A percentile compares a stretch with the other conserved stretches of the same genome.
These are phyloP conservation scores for Pichia nanzhaoensis DNA, from an alignment of 805 yeast genomes.

Conservation along the genomic window DNA sequence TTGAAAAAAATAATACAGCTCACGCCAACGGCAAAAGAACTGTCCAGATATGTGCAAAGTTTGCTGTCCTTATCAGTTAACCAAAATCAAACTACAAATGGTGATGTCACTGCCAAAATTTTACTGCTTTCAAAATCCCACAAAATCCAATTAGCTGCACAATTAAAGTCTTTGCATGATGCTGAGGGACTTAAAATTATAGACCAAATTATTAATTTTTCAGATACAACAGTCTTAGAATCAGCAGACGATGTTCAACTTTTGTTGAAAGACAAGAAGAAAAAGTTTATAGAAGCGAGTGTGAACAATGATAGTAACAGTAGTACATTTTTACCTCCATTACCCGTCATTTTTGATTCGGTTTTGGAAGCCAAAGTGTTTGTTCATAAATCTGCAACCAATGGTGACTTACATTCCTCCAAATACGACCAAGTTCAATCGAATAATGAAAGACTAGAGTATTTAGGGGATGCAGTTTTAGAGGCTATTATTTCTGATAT, in stretches of 20 bases:
- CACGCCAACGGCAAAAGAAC: slow-evolving; percentile 48
- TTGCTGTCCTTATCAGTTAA: not conserved
- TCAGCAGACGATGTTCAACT: slow-evolving; percentile 16
- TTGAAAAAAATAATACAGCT: slow-evolving; percentile 43
- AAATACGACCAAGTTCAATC: slow-evolving; percentile 50
- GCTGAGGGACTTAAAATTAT: slow-evolving; percentile 45
- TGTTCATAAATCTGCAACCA: slow-evolving; percentile 68
- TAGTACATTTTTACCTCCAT: slow-evolving; percentile 37
- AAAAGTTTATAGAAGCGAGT: not conserved
- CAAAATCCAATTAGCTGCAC: slow-evolving; percentile 53
- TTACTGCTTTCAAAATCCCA: slow-evolving; percentile 46
- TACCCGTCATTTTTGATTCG: slow-evolving; percentile 61
- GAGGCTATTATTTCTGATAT: slow-evolving; percentile 66
- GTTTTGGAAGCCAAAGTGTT: slow-evolving; percentile 64
- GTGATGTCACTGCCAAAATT: slow-evolving; percentile 33
- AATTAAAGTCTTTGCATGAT: slow-evolving; percentile 47
- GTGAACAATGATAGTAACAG: slow-evolving; percentile 8
- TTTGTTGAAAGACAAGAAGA: slow-evolving; percentile 9
- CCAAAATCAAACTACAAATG: slow-evolving; percentile 13
- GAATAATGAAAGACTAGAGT: slow-evolving; percentile 85
- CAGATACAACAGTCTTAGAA: slow-evolving; percentile 22
- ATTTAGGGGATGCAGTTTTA: slow-evolving; percentile 81
- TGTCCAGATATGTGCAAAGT: slow-evolving; percentile 26
- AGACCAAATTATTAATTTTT: slow-evolving; percentile 44
- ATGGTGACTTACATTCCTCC: slow-evolving; percentile 49